Percentiles rank a stretch among this genome's conserved stretches.
phyloP scores from a whole-genome alignment of 768 basidiomycete species.

The Mycena alexandri region DNA sequence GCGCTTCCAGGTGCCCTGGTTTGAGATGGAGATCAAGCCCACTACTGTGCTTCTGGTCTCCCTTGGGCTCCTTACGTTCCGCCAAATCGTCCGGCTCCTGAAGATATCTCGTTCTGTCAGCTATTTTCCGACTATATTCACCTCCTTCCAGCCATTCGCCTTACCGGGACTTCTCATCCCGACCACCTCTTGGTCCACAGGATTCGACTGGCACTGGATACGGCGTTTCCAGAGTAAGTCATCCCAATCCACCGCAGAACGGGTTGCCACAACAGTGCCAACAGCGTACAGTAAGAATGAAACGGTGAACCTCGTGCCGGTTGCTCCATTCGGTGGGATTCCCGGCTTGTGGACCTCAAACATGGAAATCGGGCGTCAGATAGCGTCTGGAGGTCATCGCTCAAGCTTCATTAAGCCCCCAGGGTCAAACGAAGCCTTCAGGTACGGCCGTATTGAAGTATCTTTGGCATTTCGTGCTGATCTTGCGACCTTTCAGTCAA shows the following conservation, averaged over 20 bases:
- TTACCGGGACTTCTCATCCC: conserved; percentile 44
- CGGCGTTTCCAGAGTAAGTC: conserved; percentile 41
- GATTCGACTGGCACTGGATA: conserved; percentile 43
- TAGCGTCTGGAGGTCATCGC: conserved; percentile 54
- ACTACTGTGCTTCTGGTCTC: neutral
- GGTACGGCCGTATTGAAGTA: conserved; percentile 42
- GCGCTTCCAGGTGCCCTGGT: no score
- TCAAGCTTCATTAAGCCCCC: conserved; percentile 57
- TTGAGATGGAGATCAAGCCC: neutral
- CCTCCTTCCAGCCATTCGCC: conserved; percentile 46
- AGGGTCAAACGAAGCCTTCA: conserved; percentile 44
- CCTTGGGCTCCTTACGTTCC: conserved; percentile 4
- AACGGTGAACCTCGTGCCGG: conserved; percentile 43
- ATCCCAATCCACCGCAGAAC: neutral
- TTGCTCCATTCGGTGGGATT: conserved; percentile 48
- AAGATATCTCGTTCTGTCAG: neutral
- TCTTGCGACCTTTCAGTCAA: conserved; percentile 15
- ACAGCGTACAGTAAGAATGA: conserved; percentile 40
- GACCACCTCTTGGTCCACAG: conserved; percentile 45
- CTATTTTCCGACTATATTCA: conserved; percentile 43
- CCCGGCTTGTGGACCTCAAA: conserved; percentile 58
- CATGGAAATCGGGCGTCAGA: conserved; percentile 61
- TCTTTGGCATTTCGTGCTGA: neutral
- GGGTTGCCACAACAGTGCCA: neutral
- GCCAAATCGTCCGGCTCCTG: conserved; percentile 15